Evolutionary conservation across 108 stramenopile species (phyloP).

Genomic region (Pseudonitzschia multiseries): DNA sequence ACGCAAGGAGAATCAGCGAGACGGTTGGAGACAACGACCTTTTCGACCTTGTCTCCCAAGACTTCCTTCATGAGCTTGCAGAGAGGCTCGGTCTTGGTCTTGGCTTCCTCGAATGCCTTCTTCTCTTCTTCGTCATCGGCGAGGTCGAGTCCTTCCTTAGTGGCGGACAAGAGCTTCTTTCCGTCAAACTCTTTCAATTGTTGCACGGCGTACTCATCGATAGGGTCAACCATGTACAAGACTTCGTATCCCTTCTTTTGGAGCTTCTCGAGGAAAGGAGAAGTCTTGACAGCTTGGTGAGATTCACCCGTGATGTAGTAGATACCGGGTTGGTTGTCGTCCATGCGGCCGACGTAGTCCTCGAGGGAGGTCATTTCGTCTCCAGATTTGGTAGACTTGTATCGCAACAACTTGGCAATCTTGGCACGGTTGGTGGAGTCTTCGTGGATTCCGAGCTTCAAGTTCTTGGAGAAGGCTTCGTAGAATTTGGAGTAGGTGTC

Average conservation of each 20-base stretch:
- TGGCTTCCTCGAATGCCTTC: conserved; percentile 97
- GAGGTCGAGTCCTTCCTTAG: conserved; percentile 98
- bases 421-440: conserved; percentile 99
- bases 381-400: conserved; percentile 98
- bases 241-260: conserved; percentile 99
- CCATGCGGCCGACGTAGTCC: conserved; percentile 98
- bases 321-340: conserved; percentile 98
- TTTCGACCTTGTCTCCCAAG: conserved; percentile 99
- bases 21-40: conserved; percentile 99
- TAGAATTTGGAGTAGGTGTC: conserved; percentile 99
- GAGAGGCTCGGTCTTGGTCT: conserved; percentile 95
- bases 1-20: conserved; percentile 98
- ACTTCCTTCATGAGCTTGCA: conserved; percentile 99
- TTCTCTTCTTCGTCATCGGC: conserved; percentile 97
- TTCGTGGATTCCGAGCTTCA: conserved; percentile 99
- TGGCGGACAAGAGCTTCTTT: conserved; percentile 99
- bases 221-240: conserved; percentile 99
- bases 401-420: conserved; percentile 99
- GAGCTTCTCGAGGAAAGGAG: conserved; percentile 99
- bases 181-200: conserved; percentile 99
- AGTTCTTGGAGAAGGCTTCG: conserved; percentile 99
- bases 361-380: conserved; percentile 98
- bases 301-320: conserved; percentile 99
- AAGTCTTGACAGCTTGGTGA: conserved; percentile 97
- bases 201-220: conserved; percentile 99